phyloP scores from a whole-genome alignment of 2,329 filamentous ascomycete genomes.

The Acephala macrosclerotiorum region DNA sequence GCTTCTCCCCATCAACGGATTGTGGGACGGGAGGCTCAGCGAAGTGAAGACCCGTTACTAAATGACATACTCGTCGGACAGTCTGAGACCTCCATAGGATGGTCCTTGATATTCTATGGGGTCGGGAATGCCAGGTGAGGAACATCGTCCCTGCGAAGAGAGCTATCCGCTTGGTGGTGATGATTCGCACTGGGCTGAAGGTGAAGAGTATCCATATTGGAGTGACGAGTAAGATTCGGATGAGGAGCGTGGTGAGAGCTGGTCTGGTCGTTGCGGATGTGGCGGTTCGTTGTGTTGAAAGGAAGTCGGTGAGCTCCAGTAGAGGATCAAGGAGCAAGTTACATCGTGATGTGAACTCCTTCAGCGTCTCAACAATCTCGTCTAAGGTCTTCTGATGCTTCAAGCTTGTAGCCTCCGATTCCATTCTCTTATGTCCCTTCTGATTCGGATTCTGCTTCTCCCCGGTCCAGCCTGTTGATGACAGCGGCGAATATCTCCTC shows the following conservation, averaged over 20 bases:
- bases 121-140: slow-evolving; percentile 90
- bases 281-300: slow-evolving; percentile 88
- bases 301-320: slow-evolving; percentile 87
- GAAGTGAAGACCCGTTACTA: slow-evolving; percentile 84
- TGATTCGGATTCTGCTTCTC: slow-evolving; percentile 48
- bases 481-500: slow-evolving; percentile 86
- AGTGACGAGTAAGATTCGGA: slow-evolving; percentile 86
- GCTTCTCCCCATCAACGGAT: slow-evolving; percentile 37
- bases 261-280: slow-evolving; percentile 91
- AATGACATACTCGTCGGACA: slow-evolving; percentile 72
- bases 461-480: slow-evolving; percentile 80
- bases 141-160: slow-evolving; percentile 87
- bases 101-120: slow-evolving; percentile 82
- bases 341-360: slow-evolving; percentile 88
- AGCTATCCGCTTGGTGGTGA: slow-evolving; percentile 85
- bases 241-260: slow-evolving; percentile 86
- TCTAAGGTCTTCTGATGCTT: slow-evolving; percentile 93
- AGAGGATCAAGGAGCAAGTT: slow-evolving; percentile 92
- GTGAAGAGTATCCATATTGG: slow-evolving; percentile 88
- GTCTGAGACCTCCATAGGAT: slow-evolving; percentile 89
- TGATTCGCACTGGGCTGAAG: slow-evolving; percentile 80
- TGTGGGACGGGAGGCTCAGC: slow-evolving; percentile 52
- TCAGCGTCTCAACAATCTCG: slow-evolving; percentile 94
- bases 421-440: slow-evolving; percentile 57
- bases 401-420: slow-evolving; percentile 66